A percentile compares a stretch with the other conserved stretches of the same genome.
Evolutionary conservation across 768 basidiomycete species (phyloP).

Genomic region (Calocybe gangraenosa): DNA sequence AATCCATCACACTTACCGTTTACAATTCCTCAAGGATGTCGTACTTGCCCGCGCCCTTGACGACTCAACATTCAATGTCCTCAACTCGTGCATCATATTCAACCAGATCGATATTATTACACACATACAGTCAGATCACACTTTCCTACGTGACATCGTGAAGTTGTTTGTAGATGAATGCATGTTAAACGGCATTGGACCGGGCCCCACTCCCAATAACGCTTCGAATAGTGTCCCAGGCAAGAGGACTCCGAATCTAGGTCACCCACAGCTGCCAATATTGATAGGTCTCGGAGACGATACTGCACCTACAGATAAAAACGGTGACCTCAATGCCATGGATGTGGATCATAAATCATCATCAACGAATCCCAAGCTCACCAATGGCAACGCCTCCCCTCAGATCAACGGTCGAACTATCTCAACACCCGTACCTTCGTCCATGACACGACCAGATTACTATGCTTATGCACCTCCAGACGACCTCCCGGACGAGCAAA

Average conservation of each 20-base stretch:
- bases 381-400: slow-evolving; percentile 24
- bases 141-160: slow-evolving; percentile 77
- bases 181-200: slow-evolving; percentile 41
- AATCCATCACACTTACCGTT: slow-evolving; percentile 94
- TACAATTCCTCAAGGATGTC: slow-evolving; percentile 97
- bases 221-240: slow-evolving; percentile 13
- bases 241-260: slow-evolving; percentile 19
- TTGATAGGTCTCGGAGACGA: slow-evolving; percentile 37
- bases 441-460: slow-evolving; percentile 20
- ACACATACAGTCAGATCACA: slow-evolving; percentile 75
- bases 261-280: slow-evolving; percentile 27
- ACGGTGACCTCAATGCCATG: slow-evolving; percentile 28
- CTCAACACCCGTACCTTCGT: slow-evolving; percentile 1
- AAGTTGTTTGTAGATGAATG: slow-evolving; percentile 71
- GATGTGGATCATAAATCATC: slow-evolving; percentile 33
- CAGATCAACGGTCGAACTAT: slow-evolving; percentile 20
- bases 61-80: slow-evolving; percentile 94
- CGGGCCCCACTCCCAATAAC: slow-evolving; percentile 13
- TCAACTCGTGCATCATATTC: slow-evolving; percentile 97
- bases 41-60: slow-evolving; percentile 93
- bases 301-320: slow-evolving; percentile 23
- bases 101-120: slow-evolving; percentile 98
- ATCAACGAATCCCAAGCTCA: slow-evolving; percentile 21
- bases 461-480: slow-evolving; percentile 60
- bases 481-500: slow-evolving; percentile 49